Evolutionary conservation across 768 basidiomycete genomes (phyloP), one percentile per base, ranked within the genome.

Genomic region (Kwoniella pini): DNA sequence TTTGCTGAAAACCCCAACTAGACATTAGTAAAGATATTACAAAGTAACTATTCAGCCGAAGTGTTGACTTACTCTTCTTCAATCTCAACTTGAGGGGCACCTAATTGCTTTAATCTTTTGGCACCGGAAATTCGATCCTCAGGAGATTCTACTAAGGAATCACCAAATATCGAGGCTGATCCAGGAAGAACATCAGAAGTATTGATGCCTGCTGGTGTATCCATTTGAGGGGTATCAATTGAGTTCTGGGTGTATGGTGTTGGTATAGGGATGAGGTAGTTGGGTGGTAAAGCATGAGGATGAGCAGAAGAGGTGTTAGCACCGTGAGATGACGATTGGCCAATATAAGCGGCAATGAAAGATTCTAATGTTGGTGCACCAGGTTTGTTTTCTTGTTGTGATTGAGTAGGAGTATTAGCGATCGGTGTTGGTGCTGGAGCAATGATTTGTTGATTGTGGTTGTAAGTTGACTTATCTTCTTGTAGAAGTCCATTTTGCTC

Each of bases 41-140:
- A 6, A 4, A 28, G 6, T 12, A 19, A 27, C 19, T 5, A 31
- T 38, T n/a, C 15, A 33, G n/a, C n/a, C n/a, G n/a, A n/a, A n/a
- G n/a, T n/a, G n/a, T n/a, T n/a, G n/a, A 70, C 69, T 65, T 28
- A 71, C 69, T 75, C 73, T 57, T 75, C 73, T 43, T 75, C 69
- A 40, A 75, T 70, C 61, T 70, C 71, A 1, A 56, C 67, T 24
- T 63, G 54, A 6, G 55, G 61, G 0, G 71, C 71, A 26, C 70
- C 71, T n/a, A 72, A 10, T 52, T 64, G 60, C 67, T 75, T 75
- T 42, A 72, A 58, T 49, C 57, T 57, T 62, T 75, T 75, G 6
- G 72, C 70, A 26, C 72, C 72, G 5, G 54, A 44, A 0, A 64
- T 22, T 13, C 70, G 43, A 13, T 67, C 64, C 24, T 68, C 67